phyloP scores from a whole-genome alignment of 1,284 basidiomycete species.

The Rhodotorula sp. region DNA sequence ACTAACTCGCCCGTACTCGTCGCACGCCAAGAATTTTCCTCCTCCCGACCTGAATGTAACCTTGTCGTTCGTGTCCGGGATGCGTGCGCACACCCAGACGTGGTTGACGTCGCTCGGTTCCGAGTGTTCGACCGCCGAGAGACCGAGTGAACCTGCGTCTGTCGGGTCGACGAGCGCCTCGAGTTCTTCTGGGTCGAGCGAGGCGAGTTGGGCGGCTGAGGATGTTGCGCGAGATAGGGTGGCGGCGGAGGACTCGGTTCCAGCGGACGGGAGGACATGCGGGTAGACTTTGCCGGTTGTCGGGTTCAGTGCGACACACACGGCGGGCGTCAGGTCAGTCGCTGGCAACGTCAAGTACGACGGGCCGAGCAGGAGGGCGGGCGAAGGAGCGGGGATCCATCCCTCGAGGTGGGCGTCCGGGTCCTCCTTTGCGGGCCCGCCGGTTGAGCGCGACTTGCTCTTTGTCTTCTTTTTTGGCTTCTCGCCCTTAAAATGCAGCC shows the following conservation, averaged over 20 bases:
- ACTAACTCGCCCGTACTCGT: constrained; percentile 74
- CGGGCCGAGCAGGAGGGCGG: constrained; percentile 73
- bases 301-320: constrained; percentile 72
- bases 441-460: constrained; percentile 52
- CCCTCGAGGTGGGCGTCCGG: constrained; percentile 47
- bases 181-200: constrained; percentile 34
- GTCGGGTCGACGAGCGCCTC: constrained; percentile 34
- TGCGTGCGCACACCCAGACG: constrained; percentile 79
- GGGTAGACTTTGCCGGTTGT: constrained; percentile 65
- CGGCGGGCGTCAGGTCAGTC: constrained; percentile 60
- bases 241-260: constrained; percentile 47
- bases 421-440: constrained; percentile 45
- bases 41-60: constrained; percentile 79
- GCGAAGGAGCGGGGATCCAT: constrained; percentile 72
- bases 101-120: constrained; percentile 72
- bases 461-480: constrained; percentile 61
- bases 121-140: neutral
- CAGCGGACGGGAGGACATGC: constrained; percentile 58
- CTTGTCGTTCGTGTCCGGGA: constrained; percentile 69
- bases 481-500: constrained; percentile 72
- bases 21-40: constrained; percentile 80
- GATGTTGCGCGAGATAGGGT: neutral
- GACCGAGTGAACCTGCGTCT: neutral
- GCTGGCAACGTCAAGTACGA: constrained; percentile 76
- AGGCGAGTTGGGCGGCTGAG: constrained; percentile 41